Percentiles rank a stretch among this genome's conserved stretches.
Evolutionary conservation across 495 filamentous ascomycete genomes (phyloP).

Genomic region (Neurospora sp.): DNA sequence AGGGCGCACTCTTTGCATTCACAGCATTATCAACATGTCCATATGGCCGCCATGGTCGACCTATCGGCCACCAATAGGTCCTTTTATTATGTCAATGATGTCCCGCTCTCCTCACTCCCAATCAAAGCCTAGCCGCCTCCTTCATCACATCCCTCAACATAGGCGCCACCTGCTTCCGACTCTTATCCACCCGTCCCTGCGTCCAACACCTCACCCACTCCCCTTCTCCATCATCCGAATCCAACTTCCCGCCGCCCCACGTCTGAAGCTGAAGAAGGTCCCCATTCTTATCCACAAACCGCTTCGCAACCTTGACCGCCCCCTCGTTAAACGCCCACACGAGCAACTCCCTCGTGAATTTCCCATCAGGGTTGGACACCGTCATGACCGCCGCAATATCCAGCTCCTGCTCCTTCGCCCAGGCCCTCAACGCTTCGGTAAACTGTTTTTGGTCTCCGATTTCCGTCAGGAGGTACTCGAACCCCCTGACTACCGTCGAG

Average conservation of each 20-base stretch:
- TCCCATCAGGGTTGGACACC: constrained; percentile 41
- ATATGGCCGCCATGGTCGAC: background rate
- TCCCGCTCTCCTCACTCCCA: background rate
- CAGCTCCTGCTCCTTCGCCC: constrained; percentile 47
- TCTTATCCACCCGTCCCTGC: constrained; percentile 57
- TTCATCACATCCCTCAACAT: constrained; percentile 59
- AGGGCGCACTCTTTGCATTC: background rate
- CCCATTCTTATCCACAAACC: constrained; percentile 39
- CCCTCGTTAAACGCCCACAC: constrained; percentile 47
- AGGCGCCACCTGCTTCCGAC: constrained; percentile 85
- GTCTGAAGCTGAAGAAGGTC: constrained; percentile 34
- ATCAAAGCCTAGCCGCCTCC: constrained; percentile 20
- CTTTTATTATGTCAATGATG: background rate
- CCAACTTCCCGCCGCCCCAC: constrained; percentile 39
- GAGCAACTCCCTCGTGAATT: constrained; percentile 65
- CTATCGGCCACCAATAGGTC: background rate
- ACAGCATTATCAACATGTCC: background rate
- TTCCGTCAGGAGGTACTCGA: constrained; percentile 53
- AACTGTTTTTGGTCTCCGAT: constrained; percentile 30
- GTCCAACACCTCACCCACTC: constrained; percentile 49
- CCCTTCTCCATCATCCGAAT: constrained; percentile 28
- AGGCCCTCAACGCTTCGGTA: constrained; percentile 30
- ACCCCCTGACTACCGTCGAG: constrained; percentile 56
- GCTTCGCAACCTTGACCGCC: constrained; percentile 35
- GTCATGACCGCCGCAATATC: constrained; percentile 74